These are phyloP conservation scores for Talaromyces sp. DNA, from an alignment of 2,329 filamentous ascomycete genomes.

Conservation along the genomic window DNA sequence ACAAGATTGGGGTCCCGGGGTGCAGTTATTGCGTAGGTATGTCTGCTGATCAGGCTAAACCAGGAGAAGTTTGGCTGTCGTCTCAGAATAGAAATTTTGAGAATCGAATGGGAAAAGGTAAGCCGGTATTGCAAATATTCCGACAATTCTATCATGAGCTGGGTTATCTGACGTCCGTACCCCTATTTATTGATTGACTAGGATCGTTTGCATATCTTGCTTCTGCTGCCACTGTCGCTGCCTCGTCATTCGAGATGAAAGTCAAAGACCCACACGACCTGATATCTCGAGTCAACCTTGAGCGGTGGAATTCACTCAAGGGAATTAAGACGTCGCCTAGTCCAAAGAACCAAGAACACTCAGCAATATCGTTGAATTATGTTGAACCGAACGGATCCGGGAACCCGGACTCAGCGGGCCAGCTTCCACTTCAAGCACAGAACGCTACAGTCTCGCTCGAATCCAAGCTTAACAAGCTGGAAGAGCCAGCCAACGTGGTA, in stretches of 20 bases:
- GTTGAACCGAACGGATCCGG: slow-evolving; percentile 12
- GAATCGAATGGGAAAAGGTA: slow-evolving; percentile 43
- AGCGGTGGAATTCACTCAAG: slow-evolving; percentile 16
- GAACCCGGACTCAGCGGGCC: background rate
- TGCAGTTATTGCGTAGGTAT: slow-evolving; percentile 46
- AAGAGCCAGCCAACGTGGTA: background rate
- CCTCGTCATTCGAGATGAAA: slow-evolving; percentile 44
- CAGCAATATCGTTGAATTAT: background rate
- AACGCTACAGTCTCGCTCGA: background rate
- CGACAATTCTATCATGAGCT: background rate
- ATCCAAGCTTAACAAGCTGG: background rate
- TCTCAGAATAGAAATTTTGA: slow-evolving; percentile 46
- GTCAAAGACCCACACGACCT: slow-evolving; percentile 35
- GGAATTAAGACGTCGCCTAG: background rate
- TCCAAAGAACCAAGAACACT: background rate
- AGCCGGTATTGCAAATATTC: background rate
- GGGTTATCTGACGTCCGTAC: background rate
- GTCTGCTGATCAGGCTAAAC: slow-evolving; percentile 36
- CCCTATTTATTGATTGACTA: slow-evolving; percentile 16
- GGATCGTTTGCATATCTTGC: slow-evolving; percentile 43
- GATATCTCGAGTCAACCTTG: slow-evolving; percentile 26
- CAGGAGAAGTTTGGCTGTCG: slow-evolving; percentile 43
- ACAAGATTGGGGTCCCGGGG: slow-evolving; percentile 39
- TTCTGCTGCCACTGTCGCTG: slow-evolving; percentile 45
- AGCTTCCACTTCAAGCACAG: background rate